Percentiles rank a stretch among this genome's conserved stretches.
These are phyloP conservation scores for Vaccinium vitisidaea DNA, from an alignment of 148 eudicot species.

Conservation along the genomic window DNA sequence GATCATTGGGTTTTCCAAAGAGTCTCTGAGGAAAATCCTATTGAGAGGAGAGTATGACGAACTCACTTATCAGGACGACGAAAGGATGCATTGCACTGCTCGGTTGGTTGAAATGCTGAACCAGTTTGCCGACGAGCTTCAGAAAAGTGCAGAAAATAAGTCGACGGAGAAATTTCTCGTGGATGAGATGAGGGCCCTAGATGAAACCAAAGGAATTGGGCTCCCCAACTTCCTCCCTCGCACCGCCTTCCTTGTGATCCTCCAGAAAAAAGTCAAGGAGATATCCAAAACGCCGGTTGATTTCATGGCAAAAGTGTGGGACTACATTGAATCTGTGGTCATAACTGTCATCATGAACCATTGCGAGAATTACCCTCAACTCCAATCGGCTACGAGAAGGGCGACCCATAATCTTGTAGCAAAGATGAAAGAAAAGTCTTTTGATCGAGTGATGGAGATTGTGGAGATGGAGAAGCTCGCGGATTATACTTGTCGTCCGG, in stretches of 20 bases:
- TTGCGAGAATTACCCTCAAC: conserved; percentile 36
- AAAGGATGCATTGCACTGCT: conserved; percentile 49
- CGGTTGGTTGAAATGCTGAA: conserved; percentile 23
- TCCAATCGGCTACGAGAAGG: conserved; percentile 29
- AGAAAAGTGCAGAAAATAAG: conserved; percentile 14
- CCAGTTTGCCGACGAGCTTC: conserved; percentile 30
- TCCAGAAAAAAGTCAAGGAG: conserved; percentile 35
- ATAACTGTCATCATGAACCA: conserved; percentile 32
- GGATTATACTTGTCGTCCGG: conserved; percentile 45
- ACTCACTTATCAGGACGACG: conserved; percentile 29
- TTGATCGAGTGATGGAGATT: conserved; percentile 33
- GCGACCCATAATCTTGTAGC: conserved; percentile 27
- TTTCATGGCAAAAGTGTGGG: conserved; percentile 41
- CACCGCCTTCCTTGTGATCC: conserved; percentile 31
- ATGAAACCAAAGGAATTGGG: conserved; percentile 48
- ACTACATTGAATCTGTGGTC: conserved; percentile 37
- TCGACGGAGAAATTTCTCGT: conserved; percentile 22
- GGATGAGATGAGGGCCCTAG: conserved; percentile 44
- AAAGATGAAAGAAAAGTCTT: conserved; percentile 30
- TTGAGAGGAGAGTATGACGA: conserved; percentile 57
- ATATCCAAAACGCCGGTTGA: conserved; percentile 30
- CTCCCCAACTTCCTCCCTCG: conserved; percentile 61
- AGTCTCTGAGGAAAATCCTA: conserved; percentile 47
- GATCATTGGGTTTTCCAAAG: conserved; percentile 42
- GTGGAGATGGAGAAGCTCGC: conserved; percentile 46